Conservation (phyloP, 176 grass and related monocot species). For the Triticum timopheevii region DNA sequence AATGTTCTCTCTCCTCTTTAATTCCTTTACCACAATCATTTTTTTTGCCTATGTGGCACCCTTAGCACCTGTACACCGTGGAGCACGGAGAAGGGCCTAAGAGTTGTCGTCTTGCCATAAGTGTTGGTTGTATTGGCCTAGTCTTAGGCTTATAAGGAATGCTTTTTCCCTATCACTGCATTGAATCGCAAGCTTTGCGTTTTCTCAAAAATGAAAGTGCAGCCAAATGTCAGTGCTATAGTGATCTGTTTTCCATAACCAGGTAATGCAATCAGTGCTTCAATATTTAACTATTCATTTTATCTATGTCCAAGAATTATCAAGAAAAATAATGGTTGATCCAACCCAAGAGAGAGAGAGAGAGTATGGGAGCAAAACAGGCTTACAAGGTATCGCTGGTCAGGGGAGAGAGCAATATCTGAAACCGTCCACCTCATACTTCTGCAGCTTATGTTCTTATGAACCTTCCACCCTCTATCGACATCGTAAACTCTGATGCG, state of each 20-base stretch:
- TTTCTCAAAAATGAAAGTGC: too few species aligned
- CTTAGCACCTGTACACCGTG: too few species aligned
- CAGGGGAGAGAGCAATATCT: constrained; percentile 80
- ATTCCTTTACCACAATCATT: too few species aligned
- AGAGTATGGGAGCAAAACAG: neutral
- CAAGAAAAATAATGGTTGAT: neutral
- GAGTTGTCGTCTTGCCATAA: neutral
- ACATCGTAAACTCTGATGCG: constrained; percentile 72
- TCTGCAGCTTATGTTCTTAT: constrained; percentile 77
- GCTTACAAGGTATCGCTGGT: constrained; percentile 72
- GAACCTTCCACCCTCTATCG: constrained; percentile 66
- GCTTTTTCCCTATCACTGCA: too few species aligned
- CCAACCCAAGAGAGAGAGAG: neutral
- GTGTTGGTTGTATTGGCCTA: neutral
- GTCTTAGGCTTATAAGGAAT: too few species aligned
- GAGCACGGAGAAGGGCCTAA: too few species aligned
- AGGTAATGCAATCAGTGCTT: neutral
- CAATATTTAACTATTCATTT: neutral
- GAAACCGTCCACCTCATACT: constrained; percentile 86
- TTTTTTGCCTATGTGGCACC: too few species aligned
- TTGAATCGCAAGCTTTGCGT: neutral
- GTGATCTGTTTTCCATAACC: neutral
- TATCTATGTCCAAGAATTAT: neutral
- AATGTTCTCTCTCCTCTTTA: too few species aligned
- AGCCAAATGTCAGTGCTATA: neutral